Evolutionary conservation across 192 early-diverging fungal species (phyloP).

Genomic region (Linnemannia elongata): DNA sequence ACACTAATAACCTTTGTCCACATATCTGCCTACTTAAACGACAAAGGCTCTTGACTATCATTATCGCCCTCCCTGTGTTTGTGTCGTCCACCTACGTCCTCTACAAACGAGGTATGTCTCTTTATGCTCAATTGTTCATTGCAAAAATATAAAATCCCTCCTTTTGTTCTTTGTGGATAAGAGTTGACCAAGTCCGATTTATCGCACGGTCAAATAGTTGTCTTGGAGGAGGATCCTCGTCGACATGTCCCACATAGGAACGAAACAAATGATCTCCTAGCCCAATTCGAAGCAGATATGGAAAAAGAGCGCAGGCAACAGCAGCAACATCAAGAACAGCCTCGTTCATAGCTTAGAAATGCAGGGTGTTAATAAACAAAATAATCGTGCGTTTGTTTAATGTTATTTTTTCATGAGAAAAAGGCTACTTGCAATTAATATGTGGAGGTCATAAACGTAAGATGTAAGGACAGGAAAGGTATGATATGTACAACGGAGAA

Average conservation of each 20-base stretch:
- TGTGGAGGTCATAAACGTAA: neutral
- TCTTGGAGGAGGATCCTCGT: conserved; percentile 13
- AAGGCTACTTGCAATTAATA: no score
- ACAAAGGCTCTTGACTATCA: conserved; percentile 45
- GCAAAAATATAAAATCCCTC: no score
- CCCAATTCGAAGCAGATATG: conserved; percentile 23
- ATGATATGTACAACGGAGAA: neutral
- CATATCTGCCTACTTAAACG: no score
- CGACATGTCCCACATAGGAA: neutral
- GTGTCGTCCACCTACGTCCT: conserved; percentile 50
- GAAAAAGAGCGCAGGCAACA: conserved; percentile 26
- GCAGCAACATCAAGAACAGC: conserved; percentile 5
- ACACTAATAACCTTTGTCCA: no score
- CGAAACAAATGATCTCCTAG: conserved; percentile 37
- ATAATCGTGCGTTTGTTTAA: no score
- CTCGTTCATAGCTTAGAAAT: neutral
- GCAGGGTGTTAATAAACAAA: neutral
- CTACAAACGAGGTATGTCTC: conserved; percentile 39
- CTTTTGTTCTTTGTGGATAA: no score
- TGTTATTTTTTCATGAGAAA: no score
- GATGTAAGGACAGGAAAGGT: neutral
- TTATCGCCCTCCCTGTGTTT: conserved; percentile 44
- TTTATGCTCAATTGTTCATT: no score
- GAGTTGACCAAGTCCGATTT: no score
- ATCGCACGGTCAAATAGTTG: conserved; percentile 13